Base-by-base conservation (phyloP, 169 alveolate species). In the Plasmodium blacklocki region DNA sequence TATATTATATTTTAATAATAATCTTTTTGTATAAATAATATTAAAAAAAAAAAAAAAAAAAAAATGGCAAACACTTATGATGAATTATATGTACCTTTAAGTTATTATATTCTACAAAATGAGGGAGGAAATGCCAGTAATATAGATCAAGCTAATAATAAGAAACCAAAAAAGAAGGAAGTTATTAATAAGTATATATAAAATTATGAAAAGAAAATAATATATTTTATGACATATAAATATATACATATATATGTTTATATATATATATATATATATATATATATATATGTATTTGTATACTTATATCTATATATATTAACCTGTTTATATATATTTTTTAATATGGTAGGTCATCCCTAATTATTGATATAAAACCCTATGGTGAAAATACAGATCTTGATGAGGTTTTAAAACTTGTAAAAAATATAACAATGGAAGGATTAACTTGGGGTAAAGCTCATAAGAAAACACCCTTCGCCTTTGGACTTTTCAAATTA, bases 381-480 rank as follows among this genome's bases (percentile, higher is more conserved):
- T 93, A 93, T 49, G 93, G 95, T 23, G 93, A 90, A 49, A 96
- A 95, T 29, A 94, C 96, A 9, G 88, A 95, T 66, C 76, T 95
- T 71, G 97, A 95, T 70, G 94, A 93, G 50, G 95, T 95, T n/a
- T 49, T 88, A 74, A 86, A 93, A 26, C 78, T 88, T 52, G 96
- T 95, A 43, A 94, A 93, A 92, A 74, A 73, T 62, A 89, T 95
- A 60, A 75, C 91, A 66, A 88, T 95, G 70, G 97, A 95, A 21
- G 97, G 97, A 15, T 87, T 95, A 54, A 93, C 96, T 8, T 95
- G 97, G 97, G 97, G 97, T 14, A 96, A 90, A 59, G 96, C 95
- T 32, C 89, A 92, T 73, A 93, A 95, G 70, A 95, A 93, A 89
- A 93, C 91, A 23, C 97, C 97, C n/a, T 88, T 95, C 56, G 97